A percentile compares a stretch with the other conserved stretches of the same genome.
Conservation (phyloP, 352 stramenopile species). For the Globisporangium mamillatum region DNA sequence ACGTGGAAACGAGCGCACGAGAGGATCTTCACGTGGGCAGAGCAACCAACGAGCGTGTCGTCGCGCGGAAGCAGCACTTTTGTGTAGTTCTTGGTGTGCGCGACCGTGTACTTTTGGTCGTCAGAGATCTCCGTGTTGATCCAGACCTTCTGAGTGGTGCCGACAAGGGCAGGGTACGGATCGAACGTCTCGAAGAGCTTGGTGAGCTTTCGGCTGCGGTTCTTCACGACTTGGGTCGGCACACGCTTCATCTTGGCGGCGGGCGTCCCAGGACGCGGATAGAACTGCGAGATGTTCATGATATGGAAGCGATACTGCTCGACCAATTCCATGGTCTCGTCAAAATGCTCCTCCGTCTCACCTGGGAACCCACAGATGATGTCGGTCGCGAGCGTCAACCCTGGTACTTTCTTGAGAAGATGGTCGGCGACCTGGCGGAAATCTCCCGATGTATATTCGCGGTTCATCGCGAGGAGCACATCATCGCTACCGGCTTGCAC, state of each 20-base stretch:
- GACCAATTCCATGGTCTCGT: conserved; percentile 85
- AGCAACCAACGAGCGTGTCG: conserved; percentile 72
- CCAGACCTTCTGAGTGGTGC: conserved; percentile 64
- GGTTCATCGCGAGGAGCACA: conserved; percentile 89
- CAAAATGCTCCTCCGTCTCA: conserved; percentile 88
- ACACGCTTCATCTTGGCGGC: conserved; percentile 90
- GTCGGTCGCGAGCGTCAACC: conserved; percentile 88
- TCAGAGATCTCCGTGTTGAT: conserved; percentile 84
- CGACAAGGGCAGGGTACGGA: conserved; percentile 74
- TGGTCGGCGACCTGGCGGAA: conserved; percentile 78
- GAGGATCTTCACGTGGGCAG: conserved; percentile 57
- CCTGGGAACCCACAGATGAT: conserved; percentile 92
- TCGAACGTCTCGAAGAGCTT: conserved; percentile 84
- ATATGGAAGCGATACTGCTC: conserved; percentile 88
- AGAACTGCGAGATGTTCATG: conserved; percentile 94
- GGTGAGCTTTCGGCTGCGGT: conserved; percentile 79
- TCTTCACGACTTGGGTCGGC: conserved; percentile 86
- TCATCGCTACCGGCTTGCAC: conserved; percentile 88
- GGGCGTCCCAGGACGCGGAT: conserved; percentile 87
- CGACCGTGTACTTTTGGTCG: conserved; percentile 75
- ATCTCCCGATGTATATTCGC: conserved; percentile 86
- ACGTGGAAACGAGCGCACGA: conserved; percentile 72
- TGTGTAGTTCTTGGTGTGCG: conserved; percentile 91
- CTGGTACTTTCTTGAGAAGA: conserved; percentile 69
- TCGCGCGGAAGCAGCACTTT: conserved; percentile 86